phyloP scores from a whole-genome alignment of 2,329 filamentous ascomycete genomes.

The Ceratocystis ficicola region DNA sequence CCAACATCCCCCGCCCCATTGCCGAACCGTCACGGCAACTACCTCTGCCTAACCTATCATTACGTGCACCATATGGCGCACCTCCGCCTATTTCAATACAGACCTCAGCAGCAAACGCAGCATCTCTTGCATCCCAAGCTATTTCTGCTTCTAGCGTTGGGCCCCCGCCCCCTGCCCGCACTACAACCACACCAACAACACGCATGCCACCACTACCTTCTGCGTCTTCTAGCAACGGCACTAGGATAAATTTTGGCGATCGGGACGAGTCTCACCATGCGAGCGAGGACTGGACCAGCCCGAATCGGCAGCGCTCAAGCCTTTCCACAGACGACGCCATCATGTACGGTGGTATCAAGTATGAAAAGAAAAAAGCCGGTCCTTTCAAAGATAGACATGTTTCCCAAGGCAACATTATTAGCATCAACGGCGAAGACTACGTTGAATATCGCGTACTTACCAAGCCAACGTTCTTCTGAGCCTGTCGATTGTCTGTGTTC shows the following conservation, averaged over 20 bases:
- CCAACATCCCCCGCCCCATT: background rate
- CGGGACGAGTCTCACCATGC: conserved; percentile 2
- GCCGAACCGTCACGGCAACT: conserved; percentile 11
- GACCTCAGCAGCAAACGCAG: background rate
- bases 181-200: background rate
- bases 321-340: conserved; percentile 39
- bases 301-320: background rate
- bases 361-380: conserved; percentile 48
- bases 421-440: conserved; percentile 54
- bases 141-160: background rate
- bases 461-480: conserved; percentile 48
- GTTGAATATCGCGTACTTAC: conserved; percentile 55
- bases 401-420: conserved; percentile 48
- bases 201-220: background rate
- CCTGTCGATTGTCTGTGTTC: background rate
- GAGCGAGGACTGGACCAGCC: conserved; percentile 13
- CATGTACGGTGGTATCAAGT: conserved; percentile 48
- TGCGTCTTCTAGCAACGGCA: background rate
- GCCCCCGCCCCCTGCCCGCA: conserved; percentile 5
- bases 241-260: conserved; percentile 5
- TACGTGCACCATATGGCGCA: background rate
- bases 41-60: background rate
- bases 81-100: background rate
- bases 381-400: conserved; percentile 53
- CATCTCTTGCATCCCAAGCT: background rate